Base-by-base conservation (phyloP, 2,329 filamentous ascomycete genomes). In the Phialocephala sp. region DNA sequence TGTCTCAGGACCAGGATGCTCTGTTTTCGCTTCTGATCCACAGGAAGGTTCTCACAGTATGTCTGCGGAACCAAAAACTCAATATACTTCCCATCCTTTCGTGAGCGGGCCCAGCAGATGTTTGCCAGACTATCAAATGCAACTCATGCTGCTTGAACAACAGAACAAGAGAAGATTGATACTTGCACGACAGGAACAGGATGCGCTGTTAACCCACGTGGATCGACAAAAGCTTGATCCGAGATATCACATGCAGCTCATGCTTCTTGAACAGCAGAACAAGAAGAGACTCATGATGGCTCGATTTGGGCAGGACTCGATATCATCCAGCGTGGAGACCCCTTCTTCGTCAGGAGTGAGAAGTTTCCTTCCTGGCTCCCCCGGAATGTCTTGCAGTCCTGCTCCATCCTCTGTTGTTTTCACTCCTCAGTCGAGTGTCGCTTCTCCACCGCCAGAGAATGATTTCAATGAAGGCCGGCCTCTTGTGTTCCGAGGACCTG, bases 261-360 rank as follows among this genome's bases (percentile, higher is more conserved):
- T 63, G 43, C 43, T 47, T 20, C 15, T 54, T 14, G 61, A 63
- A 35, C 55, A 59, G 11, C 54, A 63, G 35, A 63, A 43, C 36
- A 47, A 45, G 35, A 63, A 54, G 32, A 52, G 61, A n/a, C 24
- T 63, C 20, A 59, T 54, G 41, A 27, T 58, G 54, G 41, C 60
- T 27, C n/a, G 50, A 50, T 39, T 39, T 2, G 54, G 43, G 43
- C 61, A 52, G 8, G 61, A 58, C 41, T 43, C 60, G 12, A 41
- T 45, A 14, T 45, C 43, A 60, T 18, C 18, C 59, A 20, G 15
- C 2, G 8, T 11, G n/a, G 45, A 24, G 15, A 20, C 15, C 9
- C 37, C 2, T 18, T 41, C 45, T 50, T 50, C 45, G 22, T n/a
- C 45, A 22, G 45, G 22, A 11, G 18, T 14, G 22, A 50, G n/a